phyloP scores from a whole-genome alignment of 805 yeast species.

The Maudiozyma saulgeensis region DNA sequence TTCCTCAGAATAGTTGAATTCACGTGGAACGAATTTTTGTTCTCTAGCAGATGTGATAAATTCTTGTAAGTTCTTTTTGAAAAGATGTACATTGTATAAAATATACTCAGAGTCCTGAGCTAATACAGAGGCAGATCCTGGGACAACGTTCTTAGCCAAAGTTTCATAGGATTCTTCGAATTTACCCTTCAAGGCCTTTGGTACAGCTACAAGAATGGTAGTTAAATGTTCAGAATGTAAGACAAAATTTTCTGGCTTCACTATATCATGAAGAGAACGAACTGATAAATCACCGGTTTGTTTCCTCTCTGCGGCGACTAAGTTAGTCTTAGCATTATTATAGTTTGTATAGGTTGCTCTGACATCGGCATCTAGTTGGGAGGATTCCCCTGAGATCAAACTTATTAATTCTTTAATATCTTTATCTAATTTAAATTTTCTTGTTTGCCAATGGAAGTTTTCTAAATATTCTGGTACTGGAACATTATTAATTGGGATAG shows the following conservation, averaged over 20 bases:
- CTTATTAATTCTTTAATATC: conserved; percentile 68
- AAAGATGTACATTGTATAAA: conserved; percentile 71
- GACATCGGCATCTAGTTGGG: conserved; percentile 77
- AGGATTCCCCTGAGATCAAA: conserved; percentile 63
- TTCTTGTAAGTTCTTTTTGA: conserved; percentile 68
- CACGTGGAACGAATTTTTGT: conserved; percentile 84
- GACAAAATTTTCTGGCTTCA: conserved; percentile 74
- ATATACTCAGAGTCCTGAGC: conserved; percentile 64
- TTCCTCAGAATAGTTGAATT: conserved; percentile 77
- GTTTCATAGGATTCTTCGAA: conserved; percentile 70
- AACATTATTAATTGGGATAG: conserved; percentile 44
- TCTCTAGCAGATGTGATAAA: conserved; percentile 71
- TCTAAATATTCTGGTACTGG: conserved; percentile 51
- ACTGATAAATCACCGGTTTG: conserved; percentile 89
- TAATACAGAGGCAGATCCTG: conserved; percentile 71
- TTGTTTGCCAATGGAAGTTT: conserved; percentile 77
- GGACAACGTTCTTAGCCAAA: conserved; percentile 73
- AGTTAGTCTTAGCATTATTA: conserved; percentile 72
- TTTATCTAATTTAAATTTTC: conserved; percentile 78
- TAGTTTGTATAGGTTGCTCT: conserved; percentile 65
- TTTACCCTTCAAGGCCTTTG: conserved; percentile 48
- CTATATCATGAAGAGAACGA: conserved; percentile 82
- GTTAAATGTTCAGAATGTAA: conserved; percentile 76
- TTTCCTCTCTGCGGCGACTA: conserved; percentile 84
- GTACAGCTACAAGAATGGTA: conserved; percentile 84